Percentiles rank a stretch among this genome's conserved stretches.
Evolutionary conservation across 2,329 filamentous ascomycete genomes (phyloP).

Genomic region (Epichloe bromicola): DNA sequence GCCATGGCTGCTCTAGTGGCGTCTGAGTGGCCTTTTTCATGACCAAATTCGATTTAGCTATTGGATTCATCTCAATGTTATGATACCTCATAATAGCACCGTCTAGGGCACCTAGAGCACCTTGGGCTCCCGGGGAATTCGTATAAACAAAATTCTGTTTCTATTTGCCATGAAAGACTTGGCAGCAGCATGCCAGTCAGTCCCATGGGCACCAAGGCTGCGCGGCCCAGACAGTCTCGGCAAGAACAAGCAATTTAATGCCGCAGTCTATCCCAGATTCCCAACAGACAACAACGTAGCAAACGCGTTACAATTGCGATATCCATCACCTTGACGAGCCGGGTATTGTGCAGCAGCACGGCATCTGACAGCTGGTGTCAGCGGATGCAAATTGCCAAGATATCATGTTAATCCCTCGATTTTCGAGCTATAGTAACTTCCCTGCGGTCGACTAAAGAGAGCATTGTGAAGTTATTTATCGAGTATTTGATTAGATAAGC

Average conservation of each 20-base stretch:
- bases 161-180: too few species aligned
- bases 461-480: too few species aligned
- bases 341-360: neutral
- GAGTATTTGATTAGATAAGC: too few species aligned
- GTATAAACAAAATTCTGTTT: too few species aligned
- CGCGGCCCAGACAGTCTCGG: neutral
- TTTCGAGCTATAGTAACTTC: too few species aligned
- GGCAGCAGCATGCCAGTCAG: neutral
- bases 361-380: neutral
- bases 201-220: neutral
- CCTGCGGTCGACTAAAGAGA: too few species aligned
- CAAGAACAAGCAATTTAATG: neutral
- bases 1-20: too few species aligned
- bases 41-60: neutral
- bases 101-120: too few species aligned
- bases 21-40: neutral
- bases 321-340: neutral
- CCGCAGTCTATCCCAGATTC: neutral
- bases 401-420: too few species aligned
- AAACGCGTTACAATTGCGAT: neutral
- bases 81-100: neutral
- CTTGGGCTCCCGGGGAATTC: too few species aligned
- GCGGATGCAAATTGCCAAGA: neutral
- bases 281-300: too few species aligned
- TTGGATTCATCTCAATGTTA: neutral